Percentiles rank a stretch among this genome's conserved stretches.
Evolutionary conservation across 2,329 filamentous ascomycete genomes (phyloP).

Genomic region (Pezicula neosporulosa): DNA sequence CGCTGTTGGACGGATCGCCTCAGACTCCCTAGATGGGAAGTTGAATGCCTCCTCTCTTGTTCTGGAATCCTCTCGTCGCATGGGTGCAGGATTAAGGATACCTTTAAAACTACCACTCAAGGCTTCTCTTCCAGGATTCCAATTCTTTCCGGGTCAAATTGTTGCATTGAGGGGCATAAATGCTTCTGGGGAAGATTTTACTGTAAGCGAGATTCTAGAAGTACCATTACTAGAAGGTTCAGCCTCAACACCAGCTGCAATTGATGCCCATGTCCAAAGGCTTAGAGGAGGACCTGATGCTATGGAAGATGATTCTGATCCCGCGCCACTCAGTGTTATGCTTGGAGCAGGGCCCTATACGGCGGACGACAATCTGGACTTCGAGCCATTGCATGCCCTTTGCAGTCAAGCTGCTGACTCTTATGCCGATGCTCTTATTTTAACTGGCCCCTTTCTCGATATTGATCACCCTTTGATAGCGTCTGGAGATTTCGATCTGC

Average conservation of each 20-base stretch:
- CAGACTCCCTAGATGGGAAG: slow-evolving; percentile 80
- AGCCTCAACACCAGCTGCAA: slow-evolving; percentile 61
- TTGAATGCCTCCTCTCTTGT: slow-evolving; percentile 83
- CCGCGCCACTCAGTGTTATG: slow-evolving; percentile 70
- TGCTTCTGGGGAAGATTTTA: slow-evolving; percentile 78
- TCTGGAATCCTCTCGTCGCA: slow-evolving; percentile 81
- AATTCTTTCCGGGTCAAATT: slow-evolving; percentile 93
- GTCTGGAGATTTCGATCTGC: slow-evolving; percentile 73
- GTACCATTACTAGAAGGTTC: slow-evolving; percentile 72
- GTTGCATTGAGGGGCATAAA: slow-evolving; percentile 86
- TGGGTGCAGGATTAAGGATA: slow-evolving; percentile 77
- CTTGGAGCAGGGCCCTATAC: slow-evolving; percentile 88
- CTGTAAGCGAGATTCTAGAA: slow-evolving; percentile 71
- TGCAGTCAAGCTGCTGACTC: slow-evolving; percentile 73
- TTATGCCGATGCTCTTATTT: slow-evolving; percentile 73
- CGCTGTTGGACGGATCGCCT: slow-evolving; percentile 87
- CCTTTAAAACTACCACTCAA: slow-evolving; percentile 61
- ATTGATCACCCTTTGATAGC: slow-evolving; percentile 86
- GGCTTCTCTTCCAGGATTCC: slow-evolving; percentile 63
- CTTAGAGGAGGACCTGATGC: slow-evolving; percentile 62
- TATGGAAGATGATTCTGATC: slow-evolving; percentile 54
- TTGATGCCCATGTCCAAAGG: slow-evolving; percentile 67
- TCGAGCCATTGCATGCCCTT: slow-evolving; percentile 79
- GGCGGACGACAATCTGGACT: slow-evolving; percentile 86
- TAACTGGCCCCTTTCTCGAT: slow-evolving; percentile 88